Evolutionary conservation across 1,139 yeast species (phyloP).

Genomic region (Pichia sp.): DNA sequence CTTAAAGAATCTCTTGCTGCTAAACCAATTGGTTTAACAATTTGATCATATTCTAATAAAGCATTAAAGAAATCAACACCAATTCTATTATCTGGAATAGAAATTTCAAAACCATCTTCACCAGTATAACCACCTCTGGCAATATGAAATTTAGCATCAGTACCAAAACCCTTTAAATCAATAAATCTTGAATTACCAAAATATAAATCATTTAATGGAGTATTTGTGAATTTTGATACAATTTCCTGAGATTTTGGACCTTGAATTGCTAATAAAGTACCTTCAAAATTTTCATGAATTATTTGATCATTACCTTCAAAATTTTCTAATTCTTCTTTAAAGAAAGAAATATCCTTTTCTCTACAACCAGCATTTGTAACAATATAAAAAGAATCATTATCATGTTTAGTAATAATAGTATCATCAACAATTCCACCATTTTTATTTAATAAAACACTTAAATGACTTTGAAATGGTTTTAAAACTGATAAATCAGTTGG

Average conservation of each 20-base stretch:
- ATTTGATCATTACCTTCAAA: constrained; percentile 39
- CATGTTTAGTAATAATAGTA: constrained; percentile 82
- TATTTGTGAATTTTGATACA: constrained; percentile 57
- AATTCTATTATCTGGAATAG: constrained; percentile 57
- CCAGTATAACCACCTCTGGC: constrained; percentile 98
- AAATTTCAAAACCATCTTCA: constrained; percentile 94
- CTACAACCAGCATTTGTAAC: constrained; percentile 98
- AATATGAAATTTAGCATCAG: constrained; percentile 48
- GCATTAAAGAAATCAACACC: constrained; percentile 59
- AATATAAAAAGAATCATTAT: constrained; percentile 69
- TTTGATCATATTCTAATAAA: constrained; percentile 43
- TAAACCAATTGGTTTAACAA: constrained; percentile 83
- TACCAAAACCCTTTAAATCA: constrained; percentile 39
- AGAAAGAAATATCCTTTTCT: constrained; percentile 65
- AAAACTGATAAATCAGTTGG: constrained; percentile 72
- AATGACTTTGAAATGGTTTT: constrained; percentile 55
- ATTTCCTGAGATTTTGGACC: constrained; percentile 76
- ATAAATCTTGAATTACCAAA: constrained; percentile 70
- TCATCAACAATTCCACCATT: constrained; percentile 89
- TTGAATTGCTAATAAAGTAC: constrained; percentile 82
- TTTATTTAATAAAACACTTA: constrained; percentile 70
- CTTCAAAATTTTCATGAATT: constrained; percentile 59
- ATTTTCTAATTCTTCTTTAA: constrained; percentile 44
- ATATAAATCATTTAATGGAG: constrained; percentile 52
- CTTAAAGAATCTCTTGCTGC: constrained; percentile 96